Conservation (phyloP, 306 rosid species). For the Dalbergia cochinchinensis region DNA sequence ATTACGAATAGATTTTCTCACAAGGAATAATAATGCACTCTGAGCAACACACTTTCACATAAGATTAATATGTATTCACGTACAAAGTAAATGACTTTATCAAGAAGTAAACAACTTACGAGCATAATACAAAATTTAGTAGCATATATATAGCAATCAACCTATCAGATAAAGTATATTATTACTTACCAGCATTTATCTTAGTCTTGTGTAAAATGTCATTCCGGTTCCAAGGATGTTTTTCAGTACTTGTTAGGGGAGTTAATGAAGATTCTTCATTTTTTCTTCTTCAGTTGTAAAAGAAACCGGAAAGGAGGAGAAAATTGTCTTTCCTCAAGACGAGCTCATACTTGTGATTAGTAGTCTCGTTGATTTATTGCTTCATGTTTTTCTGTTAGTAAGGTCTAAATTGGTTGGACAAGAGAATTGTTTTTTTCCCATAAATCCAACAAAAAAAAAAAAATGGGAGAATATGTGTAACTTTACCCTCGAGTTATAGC, state of each 20-base stretch:
- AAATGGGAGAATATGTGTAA: slow-evolving; percentile 26
- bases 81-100: no score
- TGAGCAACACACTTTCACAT: no score
- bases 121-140: no score
- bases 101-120: no score
- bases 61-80: no score
- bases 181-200: no score
- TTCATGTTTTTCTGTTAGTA: neutral
- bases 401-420: slow-evolving; percentile 66
- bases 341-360: neutral
- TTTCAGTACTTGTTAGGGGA: neutral
- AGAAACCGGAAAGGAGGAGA: neutral
- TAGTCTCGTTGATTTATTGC: slow-evolving; percentile 8
- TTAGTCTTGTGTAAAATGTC: no score
- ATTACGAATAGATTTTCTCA: no score
- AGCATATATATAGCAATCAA: no score
- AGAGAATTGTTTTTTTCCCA: slow-evolving; percentile 70
- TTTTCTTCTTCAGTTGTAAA: neutral
- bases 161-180: no score
- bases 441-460: no score
- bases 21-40: no score
- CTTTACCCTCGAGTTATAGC: slow-evolving; percentile 79
- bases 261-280: neutral
- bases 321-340: neutral
- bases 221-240: slow-evolving; percentile 14